Evolutionary conservation across 2,329 filamentous ascomycete genomes (phyloP), one percentile per base, ranked within the genome.

Genomic region (Colletotrichum liriopes): DNA sequence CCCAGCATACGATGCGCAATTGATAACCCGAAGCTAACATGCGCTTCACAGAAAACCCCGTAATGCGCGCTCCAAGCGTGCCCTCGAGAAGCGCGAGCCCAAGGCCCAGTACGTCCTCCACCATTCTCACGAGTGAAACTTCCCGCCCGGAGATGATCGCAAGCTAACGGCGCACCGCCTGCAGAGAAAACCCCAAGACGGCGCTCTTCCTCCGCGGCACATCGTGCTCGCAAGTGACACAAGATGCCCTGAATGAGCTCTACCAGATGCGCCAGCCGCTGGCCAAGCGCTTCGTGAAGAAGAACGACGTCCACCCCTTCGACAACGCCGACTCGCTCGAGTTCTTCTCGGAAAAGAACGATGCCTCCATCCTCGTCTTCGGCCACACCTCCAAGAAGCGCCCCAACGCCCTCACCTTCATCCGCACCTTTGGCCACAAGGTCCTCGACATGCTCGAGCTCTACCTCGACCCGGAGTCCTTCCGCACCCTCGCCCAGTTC

Each of bases 301-400:
- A 98, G 87, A 99, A 99, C 84, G 88, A 91, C 77, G 93, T 98
- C 78, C 95, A 96, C 83, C 96, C 96, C 2, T 99, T 99, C 83
- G 96, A 98, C 82, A 95, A 97, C 81, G 86, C 93, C 75, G 87
- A 92, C 37, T 96, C 93, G 65, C 89, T 98, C 76, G 94, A 98
- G 84, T 99, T 99, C 86, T 95, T 99, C 86, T 93, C 93, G 74
- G 92, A 95, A 81, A 99, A 98, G 87, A 99, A 99, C 84, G 96
- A 99, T 82, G 92, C 94, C 78, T 93, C 92, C 56, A 86, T 98
- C 59, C 88, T 98, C 76, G 89, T 96, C 76, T 97, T 97, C 78
- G 95, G 92, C 64, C 92, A 90, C 81, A 93, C 92, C 82, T 94
- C 90, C 82, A 99, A 98, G 89, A 99, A 98, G 88, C 89, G 96